These are phyloP conservation scores for Echeveria elegans DNA, from an alignment of 164 flowering plant genomes.

Conservation along the genomic window DNA sequence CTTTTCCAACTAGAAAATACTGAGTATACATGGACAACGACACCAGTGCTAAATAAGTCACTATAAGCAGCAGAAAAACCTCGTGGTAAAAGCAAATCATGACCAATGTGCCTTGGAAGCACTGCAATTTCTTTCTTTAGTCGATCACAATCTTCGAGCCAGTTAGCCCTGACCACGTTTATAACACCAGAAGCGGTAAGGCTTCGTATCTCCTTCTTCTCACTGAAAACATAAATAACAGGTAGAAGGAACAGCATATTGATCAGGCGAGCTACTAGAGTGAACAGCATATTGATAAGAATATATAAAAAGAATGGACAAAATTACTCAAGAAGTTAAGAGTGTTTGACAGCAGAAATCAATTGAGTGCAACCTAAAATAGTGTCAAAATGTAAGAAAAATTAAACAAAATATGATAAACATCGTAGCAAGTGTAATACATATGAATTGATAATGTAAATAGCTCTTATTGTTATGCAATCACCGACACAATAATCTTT, in stretches of 20 bases:
- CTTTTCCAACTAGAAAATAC: not conserved
- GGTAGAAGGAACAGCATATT: not conserved
- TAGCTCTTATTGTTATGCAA: too few species aligned
- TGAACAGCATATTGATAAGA: not conserved
- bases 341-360: not conserved
- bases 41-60: too few species aligned
- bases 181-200: slow-evolving; percentile 70
- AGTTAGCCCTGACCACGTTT: slow-evolving; percentile 48
- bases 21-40: too few species aligned
- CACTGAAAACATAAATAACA: slow-evolving; percentile 32
- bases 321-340: not conserved
- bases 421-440: not conserved
- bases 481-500: too few species aligned
- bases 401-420: not conserved
- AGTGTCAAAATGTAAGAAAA: not conserved
- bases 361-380: not conserved
- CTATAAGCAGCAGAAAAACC: slow-evolving; percentile 31
- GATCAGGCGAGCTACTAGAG: not conserved
- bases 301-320: not conserved
- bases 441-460: not conserved
- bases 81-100: slow-evolving; percentile 62
- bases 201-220: slow-evolving; percentile 59
- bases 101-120: slow-evolving; percentile 46
- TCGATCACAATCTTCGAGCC: slow-evolving; percentile 87
- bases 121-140: slow-evolving; percentile 76